Conservation (phyloP, 331 rosid genomes). For the Quercus tomentella region DNA sequence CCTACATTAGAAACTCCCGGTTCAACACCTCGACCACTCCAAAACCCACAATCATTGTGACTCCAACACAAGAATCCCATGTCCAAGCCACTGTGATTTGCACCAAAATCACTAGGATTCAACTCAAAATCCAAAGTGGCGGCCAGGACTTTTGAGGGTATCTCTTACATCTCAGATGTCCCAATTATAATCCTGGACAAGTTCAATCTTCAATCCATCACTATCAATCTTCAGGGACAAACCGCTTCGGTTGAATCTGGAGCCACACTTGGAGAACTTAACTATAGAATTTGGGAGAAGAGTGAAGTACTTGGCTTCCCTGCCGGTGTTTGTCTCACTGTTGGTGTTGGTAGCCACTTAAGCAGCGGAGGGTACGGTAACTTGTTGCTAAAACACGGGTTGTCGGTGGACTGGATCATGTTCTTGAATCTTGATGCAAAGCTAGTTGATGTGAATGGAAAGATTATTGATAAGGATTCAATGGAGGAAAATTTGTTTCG, state of each 20-base stretch:
- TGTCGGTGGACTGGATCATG: slow-evolving; percentile 52
- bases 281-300: slow-evolving; percentile 48
- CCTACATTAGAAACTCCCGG: slow-evolving; percentile 55
- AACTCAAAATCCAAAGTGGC: slow-evolving; percentile 67
- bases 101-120: slow-evolving; percentile 32
- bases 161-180: slow-evolving; percentile 41
- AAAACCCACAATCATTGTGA: slow-evolving; percentile 55
- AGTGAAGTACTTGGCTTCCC: slow-evolving; percentile 53
- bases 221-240: slow-evolving; percentile 34
- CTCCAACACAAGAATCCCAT: slow-evolving; percentile 44
- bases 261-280: slow-evolving; percentile 62
- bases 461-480: slow-evolving; percentile 28
- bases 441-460: slow-evolving; percentile 53
- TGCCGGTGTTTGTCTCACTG: slow-evolving; percentile 55
- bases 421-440: slow-evolving; percentile 54
- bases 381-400: slow-evolving; percentile 49
- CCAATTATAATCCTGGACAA: slow-evolving; percentile 59
- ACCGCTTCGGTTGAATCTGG: slow-evolving; percentile 46
- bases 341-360: slow-evolving; percentile 67
- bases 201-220: slow-evolving; percentile 41
- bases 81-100: slow-evolving; percentile 48
- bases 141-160: slow-evolving; percentile 78
- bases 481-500: slow-evolving; percentile 75
- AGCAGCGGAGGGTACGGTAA: slow-evolving; percentile 74
- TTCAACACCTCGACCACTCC: slow-evolving; percentile 45